phyloP scores from a whole-genome alignment of 1,139 yeast species.

The Zygosaccharomyces sapae region DNA sequence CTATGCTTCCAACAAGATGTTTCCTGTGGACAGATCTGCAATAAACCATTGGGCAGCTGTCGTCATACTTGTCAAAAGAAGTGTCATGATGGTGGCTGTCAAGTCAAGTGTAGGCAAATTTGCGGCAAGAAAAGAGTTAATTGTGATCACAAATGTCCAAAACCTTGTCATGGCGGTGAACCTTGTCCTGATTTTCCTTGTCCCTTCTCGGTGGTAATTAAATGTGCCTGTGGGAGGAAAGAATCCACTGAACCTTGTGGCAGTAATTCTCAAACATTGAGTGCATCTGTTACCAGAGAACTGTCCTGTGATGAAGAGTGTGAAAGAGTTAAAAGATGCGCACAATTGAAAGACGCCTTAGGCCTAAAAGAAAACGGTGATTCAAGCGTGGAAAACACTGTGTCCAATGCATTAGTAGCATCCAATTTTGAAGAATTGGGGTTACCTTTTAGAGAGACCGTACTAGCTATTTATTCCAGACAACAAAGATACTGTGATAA shows the following conservation, averaged over 20 bases:
- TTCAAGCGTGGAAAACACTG: slow-evolving; percentile 16
- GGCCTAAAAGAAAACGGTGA: slow-evolving; percentile 26
- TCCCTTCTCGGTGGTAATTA: slow-evolving; percentile 45
- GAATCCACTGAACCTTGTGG: slow-evolving; percentile 50
- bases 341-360: slow-evolving; percentile 61
- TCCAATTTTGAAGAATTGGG: slow-evolving; percentile 28
- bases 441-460: slow-evolving; percentile 43
- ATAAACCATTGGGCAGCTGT: slow-evolving; percentile 55
- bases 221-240: slow-evolving; percentile 65
- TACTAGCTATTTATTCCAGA: slow-evolving; percentile 43
- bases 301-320: slow-evolving; percentile 72
- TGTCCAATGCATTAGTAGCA: slow-evolving; percentile 15
- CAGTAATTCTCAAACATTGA: slow-evolving; percentile 38
- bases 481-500: slow-evolving; percentile 63
- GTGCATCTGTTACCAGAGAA: slow-evolving; percentile 26
- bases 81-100: slow-evolving; percentile 43
- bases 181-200: slow-evolving; percentile 53
- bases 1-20: slow-evolving; percentile 67
- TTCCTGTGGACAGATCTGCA: slow-evolving; percentile 70
- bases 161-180: slow-evolving; percentile 60
- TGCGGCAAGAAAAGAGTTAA: slow-evolving; percentile 49
- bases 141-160: slow-evolving; percentile 64
- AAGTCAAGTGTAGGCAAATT: slow-evolving; percentile 45
- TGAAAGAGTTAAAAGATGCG: slow-evolving; percentile 54
- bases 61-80: slow-evolving; percentile 60